Evolutionary conservation across 306 rosid genomes (phyloP).

Genomic region (Fragaria iinumae): DNA sequence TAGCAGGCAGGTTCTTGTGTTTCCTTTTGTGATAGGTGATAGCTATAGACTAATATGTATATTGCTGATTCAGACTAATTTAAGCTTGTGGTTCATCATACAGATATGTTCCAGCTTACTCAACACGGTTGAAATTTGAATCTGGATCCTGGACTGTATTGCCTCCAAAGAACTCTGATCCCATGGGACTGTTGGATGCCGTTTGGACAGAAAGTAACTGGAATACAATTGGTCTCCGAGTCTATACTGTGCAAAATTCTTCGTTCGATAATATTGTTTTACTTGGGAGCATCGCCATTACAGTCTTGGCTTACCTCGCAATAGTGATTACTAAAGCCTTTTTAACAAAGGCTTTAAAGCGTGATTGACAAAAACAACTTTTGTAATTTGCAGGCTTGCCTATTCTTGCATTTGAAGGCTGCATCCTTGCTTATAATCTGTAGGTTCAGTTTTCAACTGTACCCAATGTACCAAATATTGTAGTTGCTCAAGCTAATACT

Average conservation of each 20-base stretch:
- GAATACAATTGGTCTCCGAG: constrained; percentile 69
- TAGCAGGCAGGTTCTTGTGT: background rate
- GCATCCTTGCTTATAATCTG: background rate
- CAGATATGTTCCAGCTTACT: constrained; percentile 96
- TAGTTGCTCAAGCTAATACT: background rate
- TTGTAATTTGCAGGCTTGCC: background rate
- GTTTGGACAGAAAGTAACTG: constrained; percentile 98
- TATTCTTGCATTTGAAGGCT: background rate
- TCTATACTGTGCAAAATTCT: constrained; percentile 59
- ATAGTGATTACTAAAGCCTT: constrained; percentile 50
- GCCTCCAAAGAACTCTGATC: constrained; percentile 70
- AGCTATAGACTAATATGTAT: background rate
- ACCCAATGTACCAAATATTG: background rate
- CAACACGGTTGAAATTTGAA: constrained; percentile 66
- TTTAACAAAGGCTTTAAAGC: constrained; percentile 62
- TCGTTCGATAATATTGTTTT: constrained; percentile 64
- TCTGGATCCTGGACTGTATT: constrained; percentile 73
- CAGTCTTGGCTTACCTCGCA: constrained; percentile 63
- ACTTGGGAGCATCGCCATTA: constrained; percentile 59
- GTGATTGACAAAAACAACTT: constrained; percentile 45
- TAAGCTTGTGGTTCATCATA: constrained; percentile 21
- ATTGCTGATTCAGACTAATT: background rate
- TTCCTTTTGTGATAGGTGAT: background rate
- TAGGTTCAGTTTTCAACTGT: background rate
- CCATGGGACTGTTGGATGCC: constrained; percentile 67